Conservation (phyloP, 352 stramenopile species). For the Phytophthora pini region DNA sequence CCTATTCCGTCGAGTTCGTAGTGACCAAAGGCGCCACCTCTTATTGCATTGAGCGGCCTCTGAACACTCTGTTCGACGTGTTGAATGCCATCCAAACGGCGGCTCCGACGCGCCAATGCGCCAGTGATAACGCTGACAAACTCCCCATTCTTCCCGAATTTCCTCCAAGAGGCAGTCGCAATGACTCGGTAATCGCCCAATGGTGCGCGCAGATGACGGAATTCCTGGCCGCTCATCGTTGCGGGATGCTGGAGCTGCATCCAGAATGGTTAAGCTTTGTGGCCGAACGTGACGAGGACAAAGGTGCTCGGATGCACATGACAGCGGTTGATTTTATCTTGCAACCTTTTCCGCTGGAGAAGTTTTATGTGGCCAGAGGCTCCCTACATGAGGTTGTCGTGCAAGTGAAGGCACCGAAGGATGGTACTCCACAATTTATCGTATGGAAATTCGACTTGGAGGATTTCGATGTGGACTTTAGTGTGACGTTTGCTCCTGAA, state of each 20-base stretch:
- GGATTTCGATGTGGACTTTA: slow-evolving; percentile 85
- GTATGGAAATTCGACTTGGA: slow-evolving; percentile 88
- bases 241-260: slow-evolving; percentile 38
- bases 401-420: slow-evolving; percentile 48
- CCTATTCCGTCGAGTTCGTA: slow-evolving; percentile 66
- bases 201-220: slow-evolving; percentile 73
- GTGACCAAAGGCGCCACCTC: slow-evolving; percentile 58
- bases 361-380: slow-evolving; percentile 52
- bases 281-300: slow-evolving; percentile 51
- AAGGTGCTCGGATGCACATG: slow-evolving; percentile 66
- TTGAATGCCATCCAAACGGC: slow-evolving; percentile 37
- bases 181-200: slow-evolving; percentile 63
- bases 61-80: slow-evolving; percentile 49
- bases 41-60: slow-evolving; percentile 59
- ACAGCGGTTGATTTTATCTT: slow-evolving; percentile 87
- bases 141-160: slow-evolving; percentile 47
- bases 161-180: slow-evolving; percentile 49
- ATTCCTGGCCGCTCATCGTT: slow-evolving; percentile 46
- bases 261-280: slow-evolving; percentile 68
- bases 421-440: slow-evolving; percentile 53
- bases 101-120: slow-evolving; percentile 1
- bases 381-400: slow-evolving; percentile 60
- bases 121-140: neutral
- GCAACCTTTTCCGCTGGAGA: slow-evolving; percentile 79
- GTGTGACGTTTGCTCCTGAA: slow-evolving; percentile 58